A percentile compares a stretch with the other conserved stretches of the same genome.
Evolutionary conservation across 306 rosid species (phyloP).

Genomic region (Rosa lucieae): DNA sequence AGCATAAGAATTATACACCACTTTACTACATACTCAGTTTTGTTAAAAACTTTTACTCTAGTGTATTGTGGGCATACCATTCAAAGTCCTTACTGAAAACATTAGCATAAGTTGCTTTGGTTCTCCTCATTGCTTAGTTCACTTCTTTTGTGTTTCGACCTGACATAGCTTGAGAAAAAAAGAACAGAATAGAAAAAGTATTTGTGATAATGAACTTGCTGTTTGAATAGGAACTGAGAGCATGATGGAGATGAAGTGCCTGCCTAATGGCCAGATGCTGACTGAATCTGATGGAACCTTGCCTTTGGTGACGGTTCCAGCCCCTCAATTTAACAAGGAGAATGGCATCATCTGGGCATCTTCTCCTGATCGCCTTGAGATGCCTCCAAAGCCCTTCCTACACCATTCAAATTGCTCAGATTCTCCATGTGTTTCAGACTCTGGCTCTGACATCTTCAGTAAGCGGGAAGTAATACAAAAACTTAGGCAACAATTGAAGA

Average conservation of each 20-base stretch:
- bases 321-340: conserved; percentile 70
- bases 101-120: not conserved
- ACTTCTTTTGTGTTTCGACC: not conserved
- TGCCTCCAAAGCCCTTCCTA: conserved; percentile 75
- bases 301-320: conserved; percentile 79
- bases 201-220: not conserved
- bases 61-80: not conserved
- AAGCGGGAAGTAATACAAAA: conserved; percentile 94
- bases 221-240: conserved; percentile 54
- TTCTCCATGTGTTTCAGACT: conserved; percentile 93
- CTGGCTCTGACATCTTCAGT: conserved; percentile 89
- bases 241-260: conserved; percentile 54
- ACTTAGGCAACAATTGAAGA: conserved; percentile 87
- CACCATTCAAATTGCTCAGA: conserved; percentile 88
- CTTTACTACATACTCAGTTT: not conserved
- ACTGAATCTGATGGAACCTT: conserved; percentile 60
- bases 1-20: not conserved
- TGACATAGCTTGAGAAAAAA: not conserved
- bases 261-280: conserved; percentile 55
- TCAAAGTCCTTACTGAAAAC: not conserved
- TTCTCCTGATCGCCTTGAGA: conserved; percentile 86
- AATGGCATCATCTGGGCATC: conserved; percentile 80
- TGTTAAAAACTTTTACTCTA: not conserved
- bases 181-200: not conserved
- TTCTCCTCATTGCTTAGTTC: not conserved